Evolutionary conservation across 2,329 filamentous ascomycete species (phyloP), one percentile per base, ranked within the genome.

Genomic region (Aspergillus sp.): DNA sequence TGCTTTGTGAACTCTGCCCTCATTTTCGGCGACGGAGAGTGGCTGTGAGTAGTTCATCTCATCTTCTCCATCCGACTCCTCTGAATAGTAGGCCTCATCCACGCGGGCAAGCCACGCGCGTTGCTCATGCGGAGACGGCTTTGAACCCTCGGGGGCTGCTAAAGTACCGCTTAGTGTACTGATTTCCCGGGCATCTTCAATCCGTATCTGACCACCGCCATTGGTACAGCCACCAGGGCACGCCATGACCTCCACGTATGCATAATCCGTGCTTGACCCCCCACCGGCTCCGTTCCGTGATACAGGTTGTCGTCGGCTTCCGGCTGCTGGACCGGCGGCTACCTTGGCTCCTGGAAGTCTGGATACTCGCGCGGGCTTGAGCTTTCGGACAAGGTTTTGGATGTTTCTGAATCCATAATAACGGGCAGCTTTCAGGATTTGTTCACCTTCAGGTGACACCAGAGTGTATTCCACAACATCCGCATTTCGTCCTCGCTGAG

Each of bases 341-440:
- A 83, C 81, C 61, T 82, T 88, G 2, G 86, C 90, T 1, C 91
- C 92, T 1, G 92, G 91, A 79, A 96, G 88, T 56, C 90, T 86
- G 44, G 90, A 93, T 5, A 84, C 81, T 57, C 85, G 87, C 0
- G 89, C 85, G 0, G 95, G 95, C 73, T 96, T 96, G 48, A 99
- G 77, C 60, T 89, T 87, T n/a, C 95, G 87, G 15, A 99, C 95
- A 5, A 99, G 84, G 69, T 99, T 99, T 74, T 98, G 95, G 61
- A 99, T 99, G 70, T 99, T 99, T 52, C 95, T 85, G 80, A 99
- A 99, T 5, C 95, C 95, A 72, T 99, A 99, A 75, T 93, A 99
- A 51, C 95, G 87, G 4, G 93, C 93, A 19, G 91, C 89, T 70
- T 86, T 90, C 77, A 96, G 86, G 2, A 96, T 73, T 3, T 82